These are phyloP conservation scores for Xylaria curta DNA, from an alignment of 495 filamentous ascomycete genomes.

Conservation along the genomic window DNA sequence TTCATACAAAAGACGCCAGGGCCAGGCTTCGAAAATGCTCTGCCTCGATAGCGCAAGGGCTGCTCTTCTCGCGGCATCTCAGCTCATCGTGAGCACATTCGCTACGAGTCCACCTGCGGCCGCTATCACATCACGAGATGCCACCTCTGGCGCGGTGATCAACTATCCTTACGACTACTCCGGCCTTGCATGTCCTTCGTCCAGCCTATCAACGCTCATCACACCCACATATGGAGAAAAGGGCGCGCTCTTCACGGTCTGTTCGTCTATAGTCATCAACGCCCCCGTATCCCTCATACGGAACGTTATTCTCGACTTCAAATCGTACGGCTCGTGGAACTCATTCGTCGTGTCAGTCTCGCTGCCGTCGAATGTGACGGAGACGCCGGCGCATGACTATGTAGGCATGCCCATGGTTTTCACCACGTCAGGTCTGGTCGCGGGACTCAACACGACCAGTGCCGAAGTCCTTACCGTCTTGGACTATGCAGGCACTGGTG, in stretches of 20 bases:
- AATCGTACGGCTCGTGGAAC: constrained; percentile 36
- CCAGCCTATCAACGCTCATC: constrained; percentile 22
- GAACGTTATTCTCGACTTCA: constrained; percentile 36
- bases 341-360: constrained; percentile 36
- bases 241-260: constrained; percentile 40
- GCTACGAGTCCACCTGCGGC: neutral
- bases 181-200: constrained; percentile 12
- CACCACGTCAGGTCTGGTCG: constrained; percentile 34
- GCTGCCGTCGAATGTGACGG: constrained; percentile 36
- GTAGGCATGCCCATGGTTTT: constrained; percentile 39
- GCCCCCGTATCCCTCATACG: constrained; percentile 24
- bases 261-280: constrained; percentile 33
- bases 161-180: constrained; percentile 14
- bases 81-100: neutral
- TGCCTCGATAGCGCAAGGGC: neutral
- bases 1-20: neutral
- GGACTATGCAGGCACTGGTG: constrained; percentile 3
- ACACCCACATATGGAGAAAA: constrained; percentile 39
- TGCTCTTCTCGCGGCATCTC: neutral
- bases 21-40: neutral
- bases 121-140: neutral
- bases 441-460: constrained; percentile 37
- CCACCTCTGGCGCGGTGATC: neutral
- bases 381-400: constrained; percentile 32
- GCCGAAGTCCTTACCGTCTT: constrained; percentile 36